phyloP scores from a whole-genome alignment of 768 basidiomycete genomes.

The Agaricus subrufescens region DNA sequence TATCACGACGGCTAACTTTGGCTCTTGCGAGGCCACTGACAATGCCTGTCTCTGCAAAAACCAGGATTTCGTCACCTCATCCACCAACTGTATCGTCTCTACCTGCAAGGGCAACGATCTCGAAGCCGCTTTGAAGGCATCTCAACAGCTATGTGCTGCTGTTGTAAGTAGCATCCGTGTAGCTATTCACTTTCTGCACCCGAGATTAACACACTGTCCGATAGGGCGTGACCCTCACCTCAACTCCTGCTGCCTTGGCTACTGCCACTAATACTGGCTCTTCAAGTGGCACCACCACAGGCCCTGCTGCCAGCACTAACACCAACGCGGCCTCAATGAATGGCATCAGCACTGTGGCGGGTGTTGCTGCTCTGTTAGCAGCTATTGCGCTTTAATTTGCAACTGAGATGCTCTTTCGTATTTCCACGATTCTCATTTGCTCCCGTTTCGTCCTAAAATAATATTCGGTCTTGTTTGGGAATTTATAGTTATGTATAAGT shows the following conservation, averaged over 20 bases:
- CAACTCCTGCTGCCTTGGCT: constrained; percentile 14
- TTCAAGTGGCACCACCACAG: constrained; percentile 4
- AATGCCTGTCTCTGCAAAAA: constrained; percentile 54
- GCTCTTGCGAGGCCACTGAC: constrained; percentile 44
- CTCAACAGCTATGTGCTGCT: constrained; percentile 38
- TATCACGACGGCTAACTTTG: constrained; percentile 36
- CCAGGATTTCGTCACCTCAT: constrained; percentile 36
- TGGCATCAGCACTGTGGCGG: constrained; percentile 32
- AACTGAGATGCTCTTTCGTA: background rate
- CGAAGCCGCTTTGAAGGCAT: constrained; percentile 31
- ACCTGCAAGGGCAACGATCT: constrained; percentile 48
- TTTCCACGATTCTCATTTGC: no score
- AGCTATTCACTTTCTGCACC: background rate
- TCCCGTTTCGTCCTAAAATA: no score
- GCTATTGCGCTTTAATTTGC: constrained; percentile 39
- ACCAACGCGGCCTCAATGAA: constrained; percentile 11
- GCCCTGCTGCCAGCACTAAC: constrained; percentile 10
- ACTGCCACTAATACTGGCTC: constrained; percentile 11
- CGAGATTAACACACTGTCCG: constrained; percentile 5
- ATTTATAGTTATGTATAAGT: no score
- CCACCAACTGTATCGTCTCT: constrained; percentile 42
- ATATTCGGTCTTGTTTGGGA: no score
- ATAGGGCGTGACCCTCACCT: constrained; percentile 51
- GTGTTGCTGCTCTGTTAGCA: constrained; percentile 37
- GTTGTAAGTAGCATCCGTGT: constrained; percentile 37